Percentiles rank a stretch among this genome's conserved stretches.
phyloP scores from a whole-genome alignment of 1,284 basidiomycete species.

The Macrocybe sp. region DNA sequence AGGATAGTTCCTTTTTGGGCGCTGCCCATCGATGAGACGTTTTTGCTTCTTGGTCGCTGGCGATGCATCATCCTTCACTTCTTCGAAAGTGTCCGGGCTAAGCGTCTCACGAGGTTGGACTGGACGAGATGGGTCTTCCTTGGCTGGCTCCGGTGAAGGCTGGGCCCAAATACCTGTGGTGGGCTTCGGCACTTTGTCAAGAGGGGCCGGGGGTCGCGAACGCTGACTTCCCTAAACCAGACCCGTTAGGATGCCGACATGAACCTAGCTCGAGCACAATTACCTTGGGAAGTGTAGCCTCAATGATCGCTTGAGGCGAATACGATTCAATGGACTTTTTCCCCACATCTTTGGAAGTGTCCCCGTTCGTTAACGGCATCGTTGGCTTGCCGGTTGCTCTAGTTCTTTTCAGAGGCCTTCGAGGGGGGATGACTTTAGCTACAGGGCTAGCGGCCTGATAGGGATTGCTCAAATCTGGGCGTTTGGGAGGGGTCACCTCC shows the following conservation, averaged over 20 bases:
- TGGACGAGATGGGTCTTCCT: constrained; percentile 1
- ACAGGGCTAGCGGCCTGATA: constrained; percentile 65
- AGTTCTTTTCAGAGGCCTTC: constrained; percentile 20
- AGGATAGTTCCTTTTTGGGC: not conserved
- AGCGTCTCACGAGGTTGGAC: constrained; percentile 18
- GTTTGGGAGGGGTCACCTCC: constrained; percentile 57
- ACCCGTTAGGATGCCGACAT: not conserved
- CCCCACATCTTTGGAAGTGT: constrained; percentile 25
- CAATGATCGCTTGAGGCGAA: constrained; percentile 61
- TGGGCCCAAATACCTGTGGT: not conserved
- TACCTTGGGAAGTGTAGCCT: constrained; percentile 69
- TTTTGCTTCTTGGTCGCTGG: constrained; percentile 21
- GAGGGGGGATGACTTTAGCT: constrained; percentile 32
- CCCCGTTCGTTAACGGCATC: constrained; percentile 23
- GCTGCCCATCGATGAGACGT: not conserved
- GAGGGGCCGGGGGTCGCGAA: constrained; percentile 49
- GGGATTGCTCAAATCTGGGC: constrained; percentile 62
- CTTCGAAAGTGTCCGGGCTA: constrained; percentile 28
- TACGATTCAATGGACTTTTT: constrained; percentile 29
- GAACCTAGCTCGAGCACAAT: constrained; percentile 11
- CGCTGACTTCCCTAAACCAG: constrained; percentile 59
- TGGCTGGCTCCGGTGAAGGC: too few species aligned
- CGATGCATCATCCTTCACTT: constrained; percentile 20
- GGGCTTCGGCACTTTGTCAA: constrained; percentile 21
- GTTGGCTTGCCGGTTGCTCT: constrained; percentile 31